phyloP scores from a whole-genome alignment of 2,329 filamentous ascomycete genomes.

The Trichoderma hamatum region DNA sequence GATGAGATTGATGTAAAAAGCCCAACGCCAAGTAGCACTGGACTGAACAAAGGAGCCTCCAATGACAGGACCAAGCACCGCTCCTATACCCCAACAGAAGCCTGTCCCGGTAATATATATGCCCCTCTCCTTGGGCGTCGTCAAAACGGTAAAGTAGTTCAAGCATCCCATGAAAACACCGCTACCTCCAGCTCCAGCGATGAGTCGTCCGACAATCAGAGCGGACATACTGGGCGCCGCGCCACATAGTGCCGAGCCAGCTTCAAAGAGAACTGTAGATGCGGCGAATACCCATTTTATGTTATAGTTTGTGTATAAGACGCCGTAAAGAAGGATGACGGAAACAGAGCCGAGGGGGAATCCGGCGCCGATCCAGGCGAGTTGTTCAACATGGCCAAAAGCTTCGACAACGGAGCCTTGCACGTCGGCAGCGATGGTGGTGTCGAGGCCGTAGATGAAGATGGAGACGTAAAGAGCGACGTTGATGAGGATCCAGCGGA shows the following conservation, averaged over 20 bases:
- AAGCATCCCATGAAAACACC: conserved; percentile 43
- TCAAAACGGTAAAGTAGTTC: background rate
- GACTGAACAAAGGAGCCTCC: background rate
- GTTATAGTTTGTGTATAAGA: conserved; percentile 47
- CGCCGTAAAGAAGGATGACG: conserved; percentile 43
- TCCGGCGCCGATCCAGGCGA: conserved; percentile 46
- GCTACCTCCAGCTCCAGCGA: conserved; percentile 46
- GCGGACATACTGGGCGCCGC: conserved; percentile 47
- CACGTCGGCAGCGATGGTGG: conserved; percentile 55
- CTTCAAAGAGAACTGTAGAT: conserved; percentile 33
- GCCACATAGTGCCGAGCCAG: conserved; percentile 44
- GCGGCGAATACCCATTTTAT: conserved; percentile 45
- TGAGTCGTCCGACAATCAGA: conserved; percentile 49
- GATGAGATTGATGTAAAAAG: background rate
- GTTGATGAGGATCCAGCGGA: conserved; percentile 9
- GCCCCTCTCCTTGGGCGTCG: background rate
- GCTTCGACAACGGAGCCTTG: conserved; percentile 46
- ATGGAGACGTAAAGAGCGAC: background rate
- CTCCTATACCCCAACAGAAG: background rate
- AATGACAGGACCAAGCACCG: background rate
- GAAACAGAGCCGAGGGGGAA: conserved; percentile 47
- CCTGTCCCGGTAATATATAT: background rate
- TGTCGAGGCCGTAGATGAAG: conserved; percentile 38
- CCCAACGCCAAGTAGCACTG: background rate
- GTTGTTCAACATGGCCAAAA: conserved; percentile 42